Percentiles rank a stretch among this genome's conserved stretches.
Conservation (phyloP, 805 yeast genomes). For the Candida pseudofarinosa region DNA sequence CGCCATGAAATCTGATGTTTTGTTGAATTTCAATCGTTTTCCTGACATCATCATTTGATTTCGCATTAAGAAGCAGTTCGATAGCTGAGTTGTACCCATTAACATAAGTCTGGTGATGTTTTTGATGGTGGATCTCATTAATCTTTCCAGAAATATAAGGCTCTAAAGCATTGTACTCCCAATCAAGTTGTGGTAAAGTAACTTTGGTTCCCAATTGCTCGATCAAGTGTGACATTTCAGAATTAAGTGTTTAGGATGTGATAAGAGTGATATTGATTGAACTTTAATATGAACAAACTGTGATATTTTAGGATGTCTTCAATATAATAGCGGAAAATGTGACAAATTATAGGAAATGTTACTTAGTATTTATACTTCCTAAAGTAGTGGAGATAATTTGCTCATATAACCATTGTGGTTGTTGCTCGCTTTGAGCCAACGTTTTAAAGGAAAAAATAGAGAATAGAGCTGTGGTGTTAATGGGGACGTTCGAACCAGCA, state of each 20-base stretch:
- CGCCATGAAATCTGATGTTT: slow-evolving; percentile 47
- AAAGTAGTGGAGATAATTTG: background rate
- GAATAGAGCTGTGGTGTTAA: too few species aligned
- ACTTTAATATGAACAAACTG: too few species aligned
- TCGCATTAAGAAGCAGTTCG: slow-evolving; percentile 33
- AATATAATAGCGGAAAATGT: too few species aligned
- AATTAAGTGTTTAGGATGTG: too few species aligned
- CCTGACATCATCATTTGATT: slow-evolving; percentile 35
- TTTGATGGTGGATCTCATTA: slow-evolving; percentile 45
- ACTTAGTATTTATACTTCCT: background rate
- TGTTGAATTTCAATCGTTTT: slow-evolving; percentile 41
- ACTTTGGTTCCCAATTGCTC: slow-evolving; percentile 21
- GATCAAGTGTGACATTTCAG: background rate
- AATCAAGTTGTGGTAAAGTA: slow-evolving; percentile 41
- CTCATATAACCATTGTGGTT: background rate
- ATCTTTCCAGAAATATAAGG: slow-evolving; percentile 45
- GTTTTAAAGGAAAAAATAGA: background rate
- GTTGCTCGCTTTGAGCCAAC: background rate
- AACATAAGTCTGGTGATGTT: slow-evolving; percentile 50
- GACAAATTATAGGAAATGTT: too few species aligned
- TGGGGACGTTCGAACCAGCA: too few species aligned
- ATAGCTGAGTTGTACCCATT: slow-evolving; percentile 44
- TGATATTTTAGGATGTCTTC: too few species aligned
- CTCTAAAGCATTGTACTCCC: slow-evolving; percentile 45
- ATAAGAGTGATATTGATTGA: too few species aligned